Base-by-base conservation (phyloP, 306 rosid genomes). In the Quercus wislizeni region DNA sequence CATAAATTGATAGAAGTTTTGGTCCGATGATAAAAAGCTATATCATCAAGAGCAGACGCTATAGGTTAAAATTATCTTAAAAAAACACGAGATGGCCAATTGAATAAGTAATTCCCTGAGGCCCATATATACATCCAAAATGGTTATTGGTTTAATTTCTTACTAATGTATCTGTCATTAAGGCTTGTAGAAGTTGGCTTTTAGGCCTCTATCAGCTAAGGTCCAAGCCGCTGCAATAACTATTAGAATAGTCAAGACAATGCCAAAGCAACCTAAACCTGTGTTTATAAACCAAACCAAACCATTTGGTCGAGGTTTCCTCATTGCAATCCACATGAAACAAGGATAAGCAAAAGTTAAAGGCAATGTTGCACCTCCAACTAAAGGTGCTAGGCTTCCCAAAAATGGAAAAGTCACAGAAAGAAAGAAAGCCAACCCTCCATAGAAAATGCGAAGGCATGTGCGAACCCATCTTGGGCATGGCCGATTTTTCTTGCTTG, bases 321-420 rank as follows among this genome's bases (percentile, higher is more conserved):
- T 89, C 25, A 93, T 77, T 1, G 90, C 73, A 7, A 85, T 21
- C 91, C 96, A 93, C 92, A 93, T 93, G 86, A 89, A 88, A 77
- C 97, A 91, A 0, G 97, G 97, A 80, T 93, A 93, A 7, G 88
- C 89, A 62, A 85, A 87, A 1, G 96, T 81, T 55, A 93, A 2
- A 2, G 96, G 97, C 55, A 93, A 78, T 2, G 93, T 85, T 3
- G 91, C 54, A 2, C 91, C 91, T 72, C 94, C 93, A 2, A 88
- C 41, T 10, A 93, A 71, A 3, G 87, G 80, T 3, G 86, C 78
- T 2, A 89, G 84, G 38, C 78, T 74, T 20, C 90, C 92, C 25
- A 93, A 65, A 84, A 93, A 93, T 0, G 97, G 96, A 13, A 93
- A 83, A 2, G 92, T 59, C n/a, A 93, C 94, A 0, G 94, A 80